phyloP scores from a whole-genome alignment of 2,329 filamentous ascomycete genomes.

The Xylariaceae sp. region DNA sequence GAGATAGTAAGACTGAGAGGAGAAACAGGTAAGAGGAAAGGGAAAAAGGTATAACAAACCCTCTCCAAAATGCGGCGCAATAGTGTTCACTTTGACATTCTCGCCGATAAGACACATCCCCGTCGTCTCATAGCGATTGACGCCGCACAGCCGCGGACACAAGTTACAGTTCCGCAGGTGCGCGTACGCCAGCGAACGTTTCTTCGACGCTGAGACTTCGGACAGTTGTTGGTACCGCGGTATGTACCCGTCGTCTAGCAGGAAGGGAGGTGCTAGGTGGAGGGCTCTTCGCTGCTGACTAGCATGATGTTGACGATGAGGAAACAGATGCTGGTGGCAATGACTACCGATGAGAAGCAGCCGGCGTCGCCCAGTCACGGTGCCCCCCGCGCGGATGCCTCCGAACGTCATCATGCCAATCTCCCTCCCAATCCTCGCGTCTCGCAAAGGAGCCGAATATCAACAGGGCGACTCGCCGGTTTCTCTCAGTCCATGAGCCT shows the following conservation, averaged over 20 bases:
- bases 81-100: conserved; percentile 71
- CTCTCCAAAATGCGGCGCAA: conserved; percentile 83
- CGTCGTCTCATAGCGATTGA: conserved; percentile 76
- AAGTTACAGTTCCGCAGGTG: conserved; percentile 78
- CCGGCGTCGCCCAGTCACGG: too few species aligned
- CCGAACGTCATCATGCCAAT: too few species aligned
- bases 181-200: conserved; percentile 68
- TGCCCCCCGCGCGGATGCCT: too few species aligned
- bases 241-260: conserved; percentile 69
- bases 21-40: not conserved
- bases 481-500: too few species aligned
- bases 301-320: too few species aligned
- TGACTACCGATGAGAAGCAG: too few species aligned
- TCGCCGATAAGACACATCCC: conserved; percentile 76
- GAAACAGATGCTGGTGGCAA: too few species aligned
- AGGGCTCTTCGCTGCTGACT: too few species aligned
- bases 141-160: conserved; percentile 71
- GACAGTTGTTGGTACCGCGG: conserved; percentile 69
- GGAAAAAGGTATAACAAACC: conserved; percentile 36
- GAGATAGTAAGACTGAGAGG: too few species aligned
- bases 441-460: too few species aligned
- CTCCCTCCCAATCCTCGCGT: too few species aligned
- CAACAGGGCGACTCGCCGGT: too few species aligned
- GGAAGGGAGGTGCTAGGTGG: conserved; percentile 60
- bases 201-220: conserved; percentile 65